phyloP scores from a whole-genome alignment of 768 basidiomycete species.

The Rhodotorula diobovata region DNA sequence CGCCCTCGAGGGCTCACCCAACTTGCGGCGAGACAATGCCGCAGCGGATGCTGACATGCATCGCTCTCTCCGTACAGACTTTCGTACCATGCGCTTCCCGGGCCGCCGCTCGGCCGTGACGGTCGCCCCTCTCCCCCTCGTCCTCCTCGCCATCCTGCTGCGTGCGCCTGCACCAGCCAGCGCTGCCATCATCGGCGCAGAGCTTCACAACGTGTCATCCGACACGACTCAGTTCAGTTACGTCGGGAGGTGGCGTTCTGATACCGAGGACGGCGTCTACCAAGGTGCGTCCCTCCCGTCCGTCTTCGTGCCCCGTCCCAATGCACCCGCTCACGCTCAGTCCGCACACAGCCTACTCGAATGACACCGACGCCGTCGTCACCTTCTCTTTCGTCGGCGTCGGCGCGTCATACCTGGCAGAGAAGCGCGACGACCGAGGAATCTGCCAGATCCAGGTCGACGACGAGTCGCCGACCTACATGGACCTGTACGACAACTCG shows the following conservation, averaged over 20 bases:
- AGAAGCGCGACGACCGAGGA: slow-evolving; percentile 30
- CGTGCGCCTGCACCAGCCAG: background rate
- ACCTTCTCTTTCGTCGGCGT: slow-evolving; percentile 36
- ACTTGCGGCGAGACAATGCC: too few relatives aligned
- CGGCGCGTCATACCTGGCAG: slow-evolving; percentile 20
- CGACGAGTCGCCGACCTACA: slow-evolving; percentile 1
- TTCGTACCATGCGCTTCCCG: background rate
- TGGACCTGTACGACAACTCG: slow-evolving; percentile 36
- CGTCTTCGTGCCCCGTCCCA: too few relatives aligned
- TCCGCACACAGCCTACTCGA: slow-evolving; percentile 29
- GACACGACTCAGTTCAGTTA: slow-evolving; percentile 27
- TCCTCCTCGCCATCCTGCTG: background rate
- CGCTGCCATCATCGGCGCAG: background rate
- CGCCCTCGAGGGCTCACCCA: too few relatives aligned
- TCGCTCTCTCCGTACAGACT: background rate
- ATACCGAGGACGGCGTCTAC: slow-evolving; percentile 6
- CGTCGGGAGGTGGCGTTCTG: slow-evolving; percentile 13
- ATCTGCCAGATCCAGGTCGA: slow-evolving; percentile 26
- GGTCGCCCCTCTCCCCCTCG: background rate
- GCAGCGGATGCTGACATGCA: too few relatives aligned
- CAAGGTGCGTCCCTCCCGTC: slow-evolving; percentile 5
- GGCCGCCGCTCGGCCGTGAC: background rate
- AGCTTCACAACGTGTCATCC: slow-evolving; percentile 28
- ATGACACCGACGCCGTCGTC: slow-evolving; percentile 20
- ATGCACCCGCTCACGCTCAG: too few relatives aligned